Base-by-base conservation (phyloP, 2,329 filamentous ascomycete genomes). In the Cryoendolithus antarcticus region DNA sequence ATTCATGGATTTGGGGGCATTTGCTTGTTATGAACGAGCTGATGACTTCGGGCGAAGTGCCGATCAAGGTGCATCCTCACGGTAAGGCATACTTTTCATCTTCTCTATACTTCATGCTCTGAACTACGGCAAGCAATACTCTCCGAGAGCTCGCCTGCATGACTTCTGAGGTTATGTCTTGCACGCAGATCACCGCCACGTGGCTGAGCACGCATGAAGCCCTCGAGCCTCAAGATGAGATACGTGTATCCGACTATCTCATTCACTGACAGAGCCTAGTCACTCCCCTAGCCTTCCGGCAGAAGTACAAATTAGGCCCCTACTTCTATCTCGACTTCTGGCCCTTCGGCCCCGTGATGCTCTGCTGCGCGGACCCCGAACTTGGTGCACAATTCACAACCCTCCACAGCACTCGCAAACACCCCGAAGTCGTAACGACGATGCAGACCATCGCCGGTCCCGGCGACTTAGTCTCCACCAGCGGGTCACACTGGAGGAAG, bases 401-500 rank as follows among this genome's bases (percentile, higher is more conserved):
- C 1, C 43, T 48, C 11, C 35, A 46, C 13, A 41, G 38, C 6
- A 19, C 45, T 1, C 30, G 35, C 13, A 51, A 52, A 30, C 43
- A 45, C 24, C 24, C 28, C 1, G 41, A 34, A 3, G 21, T 47
- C 30, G 32, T 29, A 3, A 21, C 30, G 2, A 49, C 48, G 21
- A 39, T 52, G 10, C 21, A 37, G 6, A 35, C 31, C 9, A 39
- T 52, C 2, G 45, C 40, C 4, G 50, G 50, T 4, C 45, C 41
- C n/a, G 47, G 44, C 7, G 48, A 52, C 35, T 47, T 52, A 44
- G 44, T 43, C 6, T 37, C 39, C 6, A 54, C 52, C 28, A 57
- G 63, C 11, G 63, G 62, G 1, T 42, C 53, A 5, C 38, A 49
- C 7, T 66, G 65, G 64, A 67, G 65, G 50, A 60, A 57, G 39